These are phyloP conservation scores for Entonaema liquescens DNA, from an alignment of 495 filamentous ascomycete species.

Conservation along the genomic window DNA sequence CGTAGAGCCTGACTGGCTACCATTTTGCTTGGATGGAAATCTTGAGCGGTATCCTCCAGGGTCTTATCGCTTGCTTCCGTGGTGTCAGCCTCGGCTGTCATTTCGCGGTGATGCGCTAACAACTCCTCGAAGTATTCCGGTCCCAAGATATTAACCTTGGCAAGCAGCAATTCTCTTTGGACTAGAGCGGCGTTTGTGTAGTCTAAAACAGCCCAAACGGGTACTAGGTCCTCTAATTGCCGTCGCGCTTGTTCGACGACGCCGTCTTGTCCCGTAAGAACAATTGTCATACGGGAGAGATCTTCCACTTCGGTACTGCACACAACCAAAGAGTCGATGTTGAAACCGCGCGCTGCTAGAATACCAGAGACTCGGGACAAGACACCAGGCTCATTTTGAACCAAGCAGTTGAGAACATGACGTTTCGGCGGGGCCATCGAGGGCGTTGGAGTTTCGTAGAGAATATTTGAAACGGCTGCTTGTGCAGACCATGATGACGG, in stretches of 20 bases:
- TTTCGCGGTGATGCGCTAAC: constrained; percentile 87
- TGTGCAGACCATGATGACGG: constrained; percentile 90
- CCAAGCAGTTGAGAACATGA: constrained; percentile 96
- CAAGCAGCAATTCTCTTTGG: constrained; percentile 93
- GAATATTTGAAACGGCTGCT: constrained; percentile 94
- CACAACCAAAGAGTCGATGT: constrained; percentile 97
- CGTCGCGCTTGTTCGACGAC: constrained; percentile 97
- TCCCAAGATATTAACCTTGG: constrained; percentile 93
- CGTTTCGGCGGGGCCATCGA: constrained; percentile 87
- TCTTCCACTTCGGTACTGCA: constrained; percentile 99
- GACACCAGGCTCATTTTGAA: constrained; percentile 98
- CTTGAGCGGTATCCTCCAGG: constrained; percentile 56
- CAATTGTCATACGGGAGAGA: constrained; percentile 97
- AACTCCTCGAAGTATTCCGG: constrained; percentile 98
- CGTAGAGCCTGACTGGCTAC: constrained; percentile 85
- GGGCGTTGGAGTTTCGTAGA: constrained; percentile 94
- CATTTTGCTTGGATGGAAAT: constrained; percentile 89
- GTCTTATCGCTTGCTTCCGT: constrained; percentile 47
- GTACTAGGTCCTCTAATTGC: constrained; percentile 95
- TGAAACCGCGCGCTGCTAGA: constrained; percentile 95
- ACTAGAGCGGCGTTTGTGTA: constrained; percentile 94
- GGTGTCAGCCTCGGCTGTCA: constrained; percentile 55
- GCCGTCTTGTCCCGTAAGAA: constrained; percentile 92
- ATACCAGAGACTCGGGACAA: constrained; percentile 96
- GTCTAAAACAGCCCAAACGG: constrained; percentile 97